These are phyloP conservation scores for Kluyveromyces dobzhanskii DNA, from an alignment of 805 yeast species.

Conservation along the genomic window DNA sequence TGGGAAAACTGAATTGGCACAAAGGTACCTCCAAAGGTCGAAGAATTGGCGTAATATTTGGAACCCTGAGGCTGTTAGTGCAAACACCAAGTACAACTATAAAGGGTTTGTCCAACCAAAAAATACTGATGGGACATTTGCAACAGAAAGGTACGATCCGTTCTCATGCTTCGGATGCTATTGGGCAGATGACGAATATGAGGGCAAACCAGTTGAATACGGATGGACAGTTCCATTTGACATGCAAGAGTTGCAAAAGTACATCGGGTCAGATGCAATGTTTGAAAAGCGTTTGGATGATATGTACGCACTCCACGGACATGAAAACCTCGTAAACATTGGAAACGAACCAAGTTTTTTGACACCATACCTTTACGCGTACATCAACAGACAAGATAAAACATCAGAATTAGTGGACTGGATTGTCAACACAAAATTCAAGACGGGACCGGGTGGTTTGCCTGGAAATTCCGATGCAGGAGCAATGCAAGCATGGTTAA, in stretches of 20 bases:
- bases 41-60: constrained; percentile 32
- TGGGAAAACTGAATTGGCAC: constrained; percentile 15
- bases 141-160: constrained; percentile 23
- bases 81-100: constrained; percentile 15
- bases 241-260: constrained; percentile 20
- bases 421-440: constrained; percentile 23
- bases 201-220: constrained; percentile 30
- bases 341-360: constrained; percentile 34
- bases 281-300: constrained; percentile 29
- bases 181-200: constrained; percentile 30
- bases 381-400: constrained; percentile 22
- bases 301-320: constrained; percentile 28
- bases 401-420: constrained; percentile 28
- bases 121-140: constrained; percentile 25
- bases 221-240: constrained; percentile 33
- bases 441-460: constrained; percentile 23
- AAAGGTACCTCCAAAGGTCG: constrained; percentile 27
- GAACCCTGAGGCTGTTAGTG: constrained; percentile 22
- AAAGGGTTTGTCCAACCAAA: constrained; percentile 31
- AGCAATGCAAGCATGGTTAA: constrained; percentile 33
- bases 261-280: constrained; percentile 24
- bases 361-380: constrained; percentile 31
- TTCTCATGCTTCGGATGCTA: constrained; percentile 29
- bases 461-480: constrained; percentile 35
- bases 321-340: constrained; percentile 24